Percentiles rank a stretch among this genome's conserved stretches.
phyloP scores from a whole-genome alignment of 768 basidiomycete species.

The Boletus rubropictus region DNA sequence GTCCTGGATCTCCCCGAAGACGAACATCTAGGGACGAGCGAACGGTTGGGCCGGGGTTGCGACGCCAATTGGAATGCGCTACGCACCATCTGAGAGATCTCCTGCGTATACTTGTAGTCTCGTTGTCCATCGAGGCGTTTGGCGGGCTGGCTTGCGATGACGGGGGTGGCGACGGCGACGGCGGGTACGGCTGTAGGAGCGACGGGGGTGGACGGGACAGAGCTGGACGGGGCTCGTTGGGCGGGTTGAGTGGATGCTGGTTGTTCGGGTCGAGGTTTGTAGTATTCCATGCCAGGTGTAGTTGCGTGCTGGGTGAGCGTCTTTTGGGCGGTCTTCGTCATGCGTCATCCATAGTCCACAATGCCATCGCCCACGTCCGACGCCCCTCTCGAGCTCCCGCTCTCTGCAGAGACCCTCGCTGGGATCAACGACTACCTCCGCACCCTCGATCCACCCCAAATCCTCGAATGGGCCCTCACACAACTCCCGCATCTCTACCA shows the following conservation, averaged over 20 bases:
- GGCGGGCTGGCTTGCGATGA: not conserved
- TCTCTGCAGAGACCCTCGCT: slow-evolving; percentile 52
- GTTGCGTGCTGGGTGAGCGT: no score
- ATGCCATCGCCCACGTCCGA: slow-evolving; percentile 15
- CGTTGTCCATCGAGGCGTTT: slow-evolving; percentile 29
- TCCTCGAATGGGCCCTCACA: slow-evolving; percentile 79
- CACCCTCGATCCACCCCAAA: slow-evolving; percentile 70
- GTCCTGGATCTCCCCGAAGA: slow-evolving; percentile 93
- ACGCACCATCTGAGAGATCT: slow-evolving; percentile 90
- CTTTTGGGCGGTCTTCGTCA: no score
- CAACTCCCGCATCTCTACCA: slow-evolving; percentile 80
- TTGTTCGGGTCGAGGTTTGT: slow-evolving; percentile 26
- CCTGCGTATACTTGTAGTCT: slow-evolving; percentile 86
- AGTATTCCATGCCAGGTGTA: slow-evolving; percentile 21
- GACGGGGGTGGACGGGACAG: slow-evolving; percentile 22
- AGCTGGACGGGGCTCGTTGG: slow-evolving; percentile 6
- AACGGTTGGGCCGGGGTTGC: not conserved
- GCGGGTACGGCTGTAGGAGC: no score
- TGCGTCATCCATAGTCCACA: slow-evolving; percentile 13
- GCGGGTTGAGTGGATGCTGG: slow-evolving; percentile 13
- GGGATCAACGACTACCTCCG: slow-evolving; percentile 72
- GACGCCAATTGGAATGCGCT: not conserved
- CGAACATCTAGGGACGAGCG: slow-evolving; percentile 69
- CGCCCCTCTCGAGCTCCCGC: slow-evolving; percentile 50
- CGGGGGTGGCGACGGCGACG: no score